A percentile compares a stretch with the other conserved stretches of the same genome.
phyloP scores from a whole-genome alignment of 164 flowering plant genomes.

The Malania oleifera region DNA sequence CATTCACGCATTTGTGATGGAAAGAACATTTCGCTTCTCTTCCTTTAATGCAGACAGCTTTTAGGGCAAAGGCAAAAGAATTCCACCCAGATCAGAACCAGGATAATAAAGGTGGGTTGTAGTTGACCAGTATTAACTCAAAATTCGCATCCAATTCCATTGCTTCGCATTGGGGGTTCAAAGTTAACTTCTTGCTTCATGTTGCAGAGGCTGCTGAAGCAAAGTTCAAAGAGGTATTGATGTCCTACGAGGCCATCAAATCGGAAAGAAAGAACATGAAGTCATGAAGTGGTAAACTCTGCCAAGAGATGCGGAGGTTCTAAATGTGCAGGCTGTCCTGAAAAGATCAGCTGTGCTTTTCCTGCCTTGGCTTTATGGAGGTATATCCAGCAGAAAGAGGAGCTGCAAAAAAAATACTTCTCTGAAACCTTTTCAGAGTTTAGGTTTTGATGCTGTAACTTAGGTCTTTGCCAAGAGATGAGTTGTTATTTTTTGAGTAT shows the following conservation, averaged over 20 bases:
- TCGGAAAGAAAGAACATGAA: constrained; percentile 51
- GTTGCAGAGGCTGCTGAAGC: constrained; percentile 85
- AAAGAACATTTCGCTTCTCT: no score
- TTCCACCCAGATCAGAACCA: constrained; percentile 99
- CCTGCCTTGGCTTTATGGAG: no score
- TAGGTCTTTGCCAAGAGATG: no score
- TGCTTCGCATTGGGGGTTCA: background rate
- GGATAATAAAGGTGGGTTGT: constrained; percentile 56
- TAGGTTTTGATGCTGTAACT: no score
- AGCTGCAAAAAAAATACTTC: no score
- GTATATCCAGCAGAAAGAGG: no score
- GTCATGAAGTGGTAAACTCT: background rate
- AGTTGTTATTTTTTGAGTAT: no score
- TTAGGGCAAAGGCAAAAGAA: constrained; percentile 80
- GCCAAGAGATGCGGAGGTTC: no score
- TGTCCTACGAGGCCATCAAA: constrained; percentile 86
- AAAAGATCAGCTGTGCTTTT: no score
- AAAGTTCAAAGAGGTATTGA: constrained; percentile 90
- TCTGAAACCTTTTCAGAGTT: no score
- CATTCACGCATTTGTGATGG: no score
- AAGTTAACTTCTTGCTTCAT: constrained; percentile 2
- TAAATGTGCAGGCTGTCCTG: no score
- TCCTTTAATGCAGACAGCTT: constrained; percentile 58
- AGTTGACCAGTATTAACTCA: constrained; percentile 7
- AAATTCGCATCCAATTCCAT: background rate